These are phyloP conservation scores for Tulasnella sp. DNA, from an alignment of 768 basidiomycete genomes.

Conservation along the genomic window DNA sequence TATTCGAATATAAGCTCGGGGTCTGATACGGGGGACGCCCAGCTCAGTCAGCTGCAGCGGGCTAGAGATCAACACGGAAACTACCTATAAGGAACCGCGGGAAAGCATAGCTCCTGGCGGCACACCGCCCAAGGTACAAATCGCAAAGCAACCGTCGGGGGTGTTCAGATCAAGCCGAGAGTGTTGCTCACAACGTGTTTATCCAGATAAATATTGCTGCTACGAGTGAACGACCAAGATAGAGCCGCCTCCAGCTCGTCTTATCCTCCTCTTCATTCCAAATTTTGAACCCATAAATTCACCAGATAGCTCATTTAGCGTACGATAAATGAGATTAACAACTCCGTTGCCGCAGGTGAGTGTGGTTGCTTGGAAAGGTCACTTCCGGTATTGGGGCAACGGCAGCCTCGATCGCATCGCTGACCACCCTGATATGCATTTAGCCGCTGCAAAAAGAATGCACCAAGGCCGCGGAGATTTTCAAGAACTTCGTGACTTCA, in stretches of 20 bases:
- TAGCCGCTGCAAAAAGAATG: constrained; percentile 31
- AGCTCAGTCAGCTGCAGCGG: no score
- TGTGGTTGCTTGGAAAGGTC: neutral
- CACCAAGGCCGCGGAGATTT: constrained; percentile 28
- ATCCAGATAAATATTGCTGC: no score
- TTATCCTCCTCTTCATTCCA: neutral
- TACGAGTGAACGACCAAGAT: no score
- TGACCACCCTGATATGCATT: neutral
- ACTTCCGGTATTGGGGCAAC: neutral
- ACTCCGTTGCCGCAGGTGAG: constrained; percentile 49
- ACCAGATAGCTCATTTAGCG: neutral
- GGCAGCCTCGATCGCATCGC: neutral
- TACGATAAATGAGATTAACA: constrained; percentile 51
- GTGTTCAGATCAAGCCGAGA: no score
- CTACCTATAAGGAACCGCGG: no score
- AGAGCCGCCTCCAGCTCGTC: neutral
- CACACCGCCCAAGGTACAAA: no score
- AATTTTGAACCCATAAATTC: neutral
- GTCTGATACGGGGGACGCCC: no score
- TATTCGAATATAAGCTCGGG: no score
- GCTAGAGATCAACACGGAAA: no score
- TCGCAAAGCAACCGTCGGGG: no score
- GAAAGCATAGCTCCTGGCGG: no score
- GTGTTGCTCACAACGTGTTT: no score
- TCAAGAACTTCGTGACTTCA: constrained; percentile 13